phyloP scores from a whole-genome alignment of 2,329 filamentous ascomycete genomes.

The Westerdykella ornata region DNA sequence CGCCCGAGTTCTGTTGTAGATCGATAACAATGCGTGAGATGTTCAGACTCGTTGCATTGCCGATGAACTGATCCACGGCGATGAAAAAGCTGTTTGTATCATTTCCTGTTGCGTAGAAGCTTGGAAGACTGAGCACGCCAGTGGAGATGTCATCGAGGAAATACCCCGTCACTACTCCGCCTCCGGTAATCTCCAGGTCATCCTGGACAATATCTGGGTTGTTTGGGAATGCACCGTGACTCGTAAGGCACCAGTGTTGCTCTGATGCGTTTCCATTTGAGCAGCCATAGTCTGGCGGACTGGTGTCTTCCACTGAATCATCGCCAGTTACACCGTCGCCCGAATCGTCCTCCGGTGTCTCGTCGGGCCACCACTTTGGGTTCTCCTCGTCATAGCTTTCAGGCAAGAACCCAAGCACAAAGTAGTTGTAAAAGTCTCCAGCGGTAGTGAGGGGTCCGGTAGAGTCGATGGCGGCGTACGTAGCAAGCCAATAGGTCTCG shows the following conservation, averaged over 20 bases:
- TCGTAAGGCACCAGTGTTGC: constrained; percentile 13
- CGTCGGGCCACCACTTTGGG: constrained; percentile 1
- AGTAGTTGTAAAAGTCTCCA: constrained; percentile 43
- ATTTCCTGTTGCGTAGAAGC: constrained; percentile 25
- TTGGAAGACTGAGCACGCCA: constrained; percentile 40
- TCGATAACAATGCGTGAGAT: constrained; percentile 57
- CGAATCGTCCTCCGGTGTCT: background rate
- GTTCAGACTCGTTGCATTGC: constrained; percentile 37
- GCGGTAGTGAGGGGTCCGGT: constrained; percentile 33
- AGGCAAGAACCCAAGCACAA: constrained; percentile 32
- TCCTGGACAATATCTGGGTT: constrained; percentile 16
- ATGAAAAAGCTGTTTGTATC: constrained; percentile 17
- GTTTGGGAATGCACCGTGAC: constrained; percentile 19
- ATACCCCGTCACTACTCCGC: constrained; percentile 38
- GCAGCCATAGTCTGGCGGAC: background rate
- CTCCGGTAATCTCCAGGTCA: constrained; percentile 11
- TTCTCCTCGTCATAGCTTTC: constrained; percentile 8
- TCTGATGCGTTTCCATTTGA: background rate
- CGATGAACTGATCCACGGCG: constrained; percentile 38
- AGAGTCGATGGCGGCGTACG: constrained; percentile 11
- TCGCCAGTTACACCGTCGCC: background rate
- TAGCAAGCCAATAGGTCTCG: constrained; percentile 10
- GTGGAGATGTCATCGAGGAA: constrained; percentile 35
- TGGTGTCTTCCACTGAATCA: background rate
- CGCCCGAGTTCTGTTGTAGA: constrained; percentile 53